A percentile compares a stretch with the other conserved stretches of the same genome.
These are phyloP conservation scores for Exophiala calicioides DNA, from an alignment of 2,329 filamentous ascomycete species.

Conservation along the genomic window DNA sequence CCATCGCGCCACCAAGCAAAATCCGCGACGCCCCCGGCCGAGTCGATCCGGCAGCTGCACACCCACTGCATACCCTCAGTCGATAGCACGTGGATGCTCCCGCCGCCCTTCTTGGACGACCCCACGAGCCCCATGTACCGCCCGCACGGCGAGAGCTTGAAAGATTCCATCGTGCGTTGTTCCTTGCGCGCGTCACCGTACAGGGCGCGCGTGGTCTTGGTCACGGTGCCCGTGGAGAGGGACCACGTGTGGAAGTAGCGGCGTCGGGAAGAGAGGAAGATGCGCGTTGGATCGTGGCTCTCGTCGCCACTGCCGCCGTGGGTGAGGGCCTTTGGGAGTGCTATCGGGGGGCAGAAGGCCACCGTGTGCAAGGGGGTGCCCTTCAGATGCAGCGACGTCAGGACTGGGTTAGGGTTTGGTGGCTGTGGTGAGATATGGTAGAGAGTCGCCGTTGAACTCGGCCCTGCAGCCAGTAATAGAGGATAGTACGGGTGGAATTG, in stretches of 20 bases:
- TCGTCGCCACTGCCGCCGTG: not conserved
- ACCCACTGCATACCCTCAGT: constrained; percentile 84
- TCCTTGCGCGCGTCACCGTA: constrained; percentile 58
- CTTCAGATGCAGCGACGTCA: constrained; percentile 86
- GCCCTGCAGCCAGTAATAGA: constrained; percentile 78
- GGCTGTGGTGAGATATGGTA: constrained; percentile 82
- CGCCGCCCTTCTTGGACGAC: constrained; percentile 79
- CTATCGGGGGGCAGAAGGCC: constrained; percentile 72
- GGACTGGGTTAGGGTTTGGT: constrained; percentile 78
- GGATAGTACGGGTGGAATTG: constrained; percentile 88
- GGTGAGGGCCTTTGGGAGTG: constrained; percentile 60
- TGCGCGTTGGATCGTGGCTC: constrained; percentile 37
- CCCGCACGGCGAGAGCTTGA: constrained; percentile 84
- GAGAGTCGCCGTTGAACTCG: constrained; percentile 79
- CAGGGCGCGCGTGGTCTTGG: constrained; percentile 76
- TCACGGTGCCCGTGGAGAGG: constrained; percentile 74
- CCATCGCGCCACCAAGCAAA: constrained; percentile 91
- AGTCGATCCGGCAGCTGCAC: constrained; percentile 77
- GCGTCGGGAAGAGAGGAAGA: constrained; percentile 85
- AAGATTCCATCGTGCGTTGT: constrained; percentile 86
- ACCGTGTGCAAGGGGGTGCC: constrained; percentile 82
- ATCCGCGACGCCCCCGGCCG: constrained; percentile 79
- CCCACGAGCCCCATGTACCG: constrained; percentile 81
- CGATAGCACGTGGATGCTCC: constrained; percentile 81
- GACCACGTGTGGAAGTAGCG: constrained; percentile 96